Base-by-base conservation (phyloP, 2,329 filamentous ascomycete species). In the Periglandula ipomoeae region DNA sequence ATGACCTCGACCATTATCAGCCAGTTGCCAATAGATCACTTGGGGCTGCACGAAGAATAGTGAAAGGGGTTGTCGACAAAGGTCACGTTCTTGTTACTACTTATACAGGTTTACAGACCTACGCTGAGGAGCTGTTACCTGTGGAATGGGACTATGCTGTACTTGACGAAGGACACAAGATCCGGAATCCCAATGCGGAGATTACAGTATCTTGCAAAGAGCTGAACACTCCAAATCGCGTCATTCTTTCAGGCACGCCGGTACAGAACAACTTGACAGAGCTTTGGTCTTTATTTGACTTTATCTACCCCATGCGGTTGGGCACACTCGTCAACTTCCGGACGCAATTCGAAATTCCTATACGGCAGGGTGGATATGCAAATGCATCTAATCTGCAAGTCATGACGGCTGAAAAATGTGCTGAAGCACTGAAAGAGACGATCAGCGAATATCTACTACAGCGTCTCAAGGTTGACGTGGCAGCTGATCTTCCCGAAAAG, bases 211-310 rank as follows among this genome's bases (percentile, higher is more conserved):
- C 89, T 55, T 95, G 89, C 74, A 98, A 98, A 63, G 88, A 96
- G 64, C 71, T 98, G 10, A 84, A 86, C 30, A 98, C 93, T 0
- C 79, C 87, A 0, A 93, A 97, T 58, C 81, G 94, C 20, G 77
- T 97, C 53, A 97, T 98, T 51, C 73, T 98, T 1, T 97, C 94
- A 0, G 93, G 93, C 5, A 98, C 93, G 0, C 94, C 94, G 0
- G 94, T 98, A 74, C 94, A 98, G 65, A 98, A 98, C 65, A 97
- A 96, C 54, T 70, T 98, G 23, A 84, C 86, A 0, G 94, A 98
- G 63, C 72, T 98, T 0, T 98, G 93, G 91, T 97, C 91, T 0
- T 71, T 98, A 0, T 97, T 98, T 61, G 94, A 98, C 63, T 98
- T 98, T 61, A 85, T 97, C 50, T 97, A 89, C 53, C 93, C 94